Evolutionary conservation across 2,329 filamentous ascomycete genomes (phyloP), one percentile per base, ranked within the genome.

Genomic region (Aspergillus jensenii): DNA sequence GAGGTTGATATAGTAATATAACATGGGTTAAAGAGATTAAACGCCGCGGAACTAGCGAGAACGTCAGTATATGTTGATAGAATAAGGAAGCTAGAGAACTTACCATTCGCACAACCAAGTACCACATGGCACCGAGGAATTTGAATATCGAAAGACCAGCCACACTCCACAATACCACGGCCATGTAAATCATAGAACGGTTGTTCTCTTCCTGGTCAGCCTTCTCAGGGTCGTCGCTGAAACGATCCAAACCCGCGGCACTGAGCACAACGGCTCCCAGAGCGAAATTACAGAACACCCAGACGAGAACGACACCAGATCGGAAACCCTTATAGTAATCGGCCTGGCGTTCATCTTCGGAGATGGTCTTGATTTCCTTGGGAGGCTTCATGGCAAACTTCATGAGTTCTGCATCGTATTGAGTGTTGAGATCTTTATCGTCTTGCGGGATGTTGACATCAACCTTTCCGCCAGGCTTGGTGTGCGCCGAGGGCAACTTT

Each of bases 241-340:
- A 83, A 59, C 83, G 83, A 65, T 96, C 87, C 62, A 97, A 75
- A 2, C 95, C 93, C 23, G 90, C 93, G 1, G 90, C 88, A 70
- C 90, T 93, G 64, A 99, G 80, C 7, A 99, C 93, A 2, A 96
- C 82, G 0, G 93, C 93, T 0, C 86, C 87, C 6, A 99, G 85
- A 0, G 86, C 92, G 73, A 99, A 90, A 76, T 99, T 99, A 71
- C 88, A 92, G 68, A 98, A 91, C 83, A 99, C 96, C 95, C 95
- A 99, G 64, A 90, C 87, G 51, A 98, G 80, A 31, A 99, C 95
- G 65, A 97, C 93, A 27, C 91, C 86, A 19, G 90, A 96, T 62
- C 95, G 87, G 74, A 99, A 96, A 64, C 93, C 95, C 68, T 93
- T 92, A 83, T 99, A 99, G 78, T 98, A 99, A 74, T 99, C 95